Base-by-base conservation (phyloP, 352 stramenopile genomes). In the Peronospora farinosa region DNA sequence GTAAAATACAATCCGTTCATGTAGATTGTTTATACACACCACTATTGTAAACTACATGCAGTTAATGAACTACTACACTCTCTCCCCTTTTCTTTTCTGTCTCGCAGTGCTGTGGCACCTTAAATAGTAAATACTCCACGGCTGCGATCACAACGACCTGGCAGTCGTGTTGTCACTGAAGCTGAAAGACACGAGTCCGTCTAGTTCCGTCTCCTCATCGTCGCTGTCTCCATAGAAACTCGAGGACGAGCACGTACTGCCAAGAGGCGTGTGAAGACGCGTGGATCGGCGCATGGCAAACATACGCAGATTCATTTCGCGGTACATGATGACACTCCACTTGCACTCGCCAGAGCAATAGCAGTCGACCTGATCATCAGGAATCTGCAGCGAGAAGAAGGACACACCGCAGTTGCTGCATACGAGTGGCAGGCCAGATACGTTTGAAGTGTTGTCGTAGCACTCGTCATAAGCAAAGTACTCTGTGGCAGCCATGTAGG, bases 291-390 rank as follows among this genome's bases (percentile, higher is more conserved):
- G 71, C 54, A 84, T 54, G 32, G 67, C 58, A 35, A 65, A 65
- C 72, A 88, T 71, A 43, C 73, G 80, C n/a, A 67, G 63, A 36
- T 88, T 74, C 71, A 92, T 90, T 40, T 92, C 77, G 13, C 69
- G 71, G 61, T 85, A 86, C 71, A 92, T 86, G 46, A 90, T 86
- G 45, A 92, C 78, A 51, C 81, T 92, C 81, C 81, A 92, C 62
- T 92, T 92, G 77, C 81, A 92, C 64, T 92, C 81, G 48, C 81
- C 81, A 25, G 81, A 92, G 63, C 81, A 92, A 57, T 90, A 92
- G 57, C 69, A 86, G 43, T 88, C 74, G 47, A 83, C 57, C 30
- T 86, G 68, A 49, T 84, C 74, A 37, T 78, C 64, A 2, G 67
- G 61, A 35, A 80, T 74, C 40, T 81, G 73, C 40, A 90, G 62